Conservation (phyloP, 192 early-diverging fungal genomes). For the Dispira simplex region DNA sequence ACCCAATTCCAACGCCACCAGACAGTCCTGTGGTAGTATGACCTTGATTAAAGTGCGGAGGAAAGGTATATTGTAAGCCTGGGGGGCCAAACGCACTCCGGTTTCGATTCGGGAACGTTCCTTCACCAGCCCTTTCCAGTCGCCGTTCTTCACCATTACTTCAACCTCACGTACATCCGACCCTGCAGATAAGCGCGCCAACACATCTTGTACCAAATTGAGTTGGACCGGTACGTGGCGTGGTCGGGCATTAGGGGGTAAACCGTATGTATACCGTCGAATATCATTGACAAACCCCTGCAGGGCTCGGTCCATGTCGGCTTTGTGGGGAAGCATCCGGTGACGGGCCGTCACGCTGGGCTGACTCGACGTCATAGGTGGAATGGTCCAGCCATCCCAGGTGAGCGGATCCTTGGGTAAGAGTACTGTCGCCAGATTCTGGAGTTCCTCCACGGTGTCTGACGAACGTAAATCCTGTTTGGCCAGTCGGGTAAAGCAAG, state of each 20-base stretch:
- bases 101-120: slow-evolving; percentile 21
- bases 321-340: neutral
- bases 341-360: no score
- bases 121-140: slow-evolving; percentile 22
- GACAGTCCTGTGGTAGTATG: slow-evolving; percentile 31
- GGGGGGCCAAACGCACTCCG: slow-evolving; percentile 18
- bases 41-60: slow-evolving; percentile 24
- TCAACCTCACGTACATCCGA: neutral
- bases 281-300: neutral
- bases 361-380: slow-evolving; percentile 10
- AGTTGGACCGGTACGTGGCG: slow-evolving; percentile 6
- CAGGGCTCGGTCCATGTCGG: neutral
- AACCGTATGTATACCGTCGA: slow-evolving; percentile 1
- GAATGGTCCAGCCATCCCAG: slow-evolving; percentile 22
- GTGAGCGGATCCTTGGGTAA: slow-evolving; percentile 20
- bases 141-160: neutral
- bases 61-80: slow-evolving; percentile 21
- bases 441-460: slow-evolving; percentile 4
- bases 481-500: neutral
- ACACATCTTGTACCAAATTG: neutral
- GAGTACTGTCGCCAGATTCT: slow-evolving; percentile 24
- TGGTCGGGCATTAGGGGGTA: slow-evolving; percentile 10
- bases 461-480: neutral
- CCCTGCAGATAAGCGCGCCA: slow-evolving; percentile 1
- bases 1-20: slow-evolving; percentile 24